phyloP scores from a whole-genome alignment of 768 basidiomycete species.

The Mrakia gelida region DNA sequence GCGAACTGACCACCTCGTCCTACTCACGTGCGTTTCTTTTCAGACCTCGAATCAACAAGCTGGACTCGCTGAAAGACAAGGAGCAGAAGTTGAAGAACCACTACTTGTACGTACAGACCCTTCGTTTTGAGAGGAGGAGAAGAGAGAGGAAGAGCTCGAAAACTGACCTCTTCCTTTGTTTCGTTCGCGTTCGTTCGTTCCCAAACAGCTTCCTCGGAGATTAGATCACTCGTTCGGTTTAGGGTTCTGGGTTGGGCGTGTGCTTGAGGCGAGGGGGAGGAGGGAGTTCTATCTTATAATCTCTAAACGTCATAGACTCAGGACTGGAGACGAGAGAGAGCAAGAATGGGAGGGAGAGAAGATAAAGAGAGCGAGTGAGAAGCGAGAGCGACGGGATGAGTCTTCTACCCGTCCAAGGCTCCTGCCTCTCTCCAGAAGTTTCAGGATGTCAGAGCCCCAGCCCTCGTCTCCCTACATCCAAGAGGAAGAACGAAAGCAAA shows the following conservation, averaged over 20 bases:
- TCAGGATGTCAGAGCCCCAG: no score
- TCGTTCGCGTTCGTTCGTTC: neutral
- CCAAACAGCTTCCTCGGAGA: constrained; percentile 18
- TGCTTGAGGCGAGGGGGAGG: neutral
- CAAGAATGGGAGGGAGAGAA: no score
- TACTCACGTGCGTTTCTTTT: constrained; percentile 26
- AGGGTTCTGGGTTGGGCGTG: neutral
- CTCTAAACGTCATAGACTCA: neutral
- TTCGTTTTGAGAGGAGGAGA: neutral
- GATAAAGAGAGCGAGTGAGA: no score
- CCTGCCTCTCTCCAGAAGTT: no score
- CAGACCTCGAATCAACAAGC: constrained; percentile 50
- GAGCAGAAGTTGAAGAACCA: constrained; percentile 44
- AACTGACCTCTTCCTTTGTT: neutral
- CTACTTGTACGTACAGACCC: constrained; percentile 20
- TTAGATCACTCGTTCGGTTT: neutral
- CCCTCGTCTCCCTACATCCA: no score
- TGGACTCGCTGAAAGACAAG: constrained; percentile 48
- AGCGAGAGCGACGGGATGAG: no score
- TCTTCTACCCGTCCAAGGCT: no score
- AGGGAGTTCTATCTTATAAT: neutral
- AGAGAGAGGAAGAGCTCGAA: neutral
- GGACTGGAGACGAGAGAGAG: no score
- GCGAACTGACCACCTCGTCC: neutral
- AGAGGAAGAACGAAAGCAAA: no score